Evolutionary conservation across 305 asterid species (phyloP).

Genomic region (Plantago coronopus): DNA sequence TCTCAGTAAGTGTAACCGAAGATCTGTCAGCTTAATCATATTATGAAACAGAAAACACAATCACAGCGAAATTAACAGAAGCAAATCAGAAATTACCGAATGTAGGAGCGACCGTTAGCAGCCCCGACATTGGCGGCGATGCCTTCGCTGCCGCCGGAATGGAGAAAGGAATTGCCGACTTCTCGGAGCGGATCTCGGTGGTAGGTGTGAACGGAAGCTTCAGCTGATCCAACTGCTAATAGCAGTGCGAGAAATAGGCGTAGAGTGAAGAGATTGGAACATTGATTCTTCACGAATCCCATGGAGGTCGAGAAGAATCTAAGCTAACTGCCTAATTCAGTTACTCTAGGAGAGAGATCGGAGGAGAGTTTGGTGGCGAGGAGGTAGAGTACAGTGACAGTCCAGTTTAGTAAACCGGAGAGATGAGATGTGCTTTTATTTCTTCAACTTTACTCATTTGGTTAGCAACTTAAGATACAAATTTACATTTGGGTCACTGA

Average conservation of each 20-base stretch:
- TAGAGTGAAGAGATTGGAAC: conserved; percentile 29
- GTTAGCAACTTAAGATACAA: no score
- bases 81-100: conserved; percentile 41
- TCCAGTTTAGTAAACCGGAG: conserved; percentile 17
- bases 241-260: conserved; percentile 25
- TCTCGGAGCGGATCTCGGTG: conserved; percentile 80
- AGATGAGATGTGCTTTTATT: background rate
- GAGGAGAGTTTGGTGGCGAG: conserved; percentile 37
- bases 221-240: conserved; percentile 47
- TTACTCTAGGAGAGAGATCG: conserved; percentile 28
- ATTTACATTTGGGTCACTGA: no score
- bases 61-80: background rate
- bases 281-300: conserved; percentile 42
- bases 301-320: conserved; percentile 32
- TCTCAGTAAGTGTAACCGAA: conserved; percentile 23
- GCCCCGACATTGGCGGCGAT: conserved; percentile 35
- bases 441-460: no score
- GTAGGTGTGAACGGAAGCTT: conserved; percentile 81
- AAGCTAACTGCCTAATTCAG: conserved; percentile 17
- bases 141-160: conserved; percentile 97
- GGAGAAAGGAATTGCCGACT: conserved; percentile 91
- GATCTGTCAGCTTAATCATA: conserved; percentile 37
- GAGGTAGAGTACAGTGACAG: conserved; percentile 28
- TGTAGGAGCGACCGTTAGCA: conserved; percentile 59
- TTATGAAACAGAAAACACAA: background rate